Conservation (phyloP, 345 rosid genomes). For the Gossypium arboreum region DNA sequence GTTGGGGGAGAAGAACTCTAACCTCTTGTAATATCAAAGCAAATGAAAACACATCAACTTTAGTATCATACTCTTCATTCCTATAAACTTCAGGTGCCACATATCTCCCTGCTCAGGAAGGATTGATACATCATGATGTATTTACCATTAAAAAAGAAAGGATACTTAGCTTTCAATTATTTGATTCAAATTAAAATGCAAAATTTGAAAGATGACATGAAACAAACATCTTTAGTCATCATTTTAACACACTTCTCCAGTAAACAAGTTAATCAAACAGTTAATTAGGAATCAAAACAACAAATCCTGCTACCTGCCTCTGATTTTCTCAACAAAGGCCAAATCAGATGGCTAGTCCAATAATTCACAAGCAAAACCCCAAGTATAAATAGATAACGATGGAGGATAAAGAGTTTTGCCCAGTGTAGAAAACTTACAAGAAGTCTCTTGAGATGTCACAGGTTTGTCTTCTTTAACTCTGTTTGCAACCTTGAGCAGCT, state of each 20-base stretch:
- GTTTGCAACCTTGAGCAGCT: constrained; percentile 52
- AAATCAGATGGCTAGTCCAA: constrained; percentile 1
- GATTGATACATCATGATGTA: constrained; percentile 5
- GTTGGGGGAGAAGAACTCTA: constrained; percentile 15
- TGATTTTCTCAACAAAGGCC: constrained; percentile 6
- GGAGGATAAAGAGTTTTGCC: background rate
- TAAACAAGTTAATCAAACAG: background rate
- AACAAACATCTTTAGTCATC: background rate
- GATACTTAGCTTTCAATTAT: constrained; percentile 1
- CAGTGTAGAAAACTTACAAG: constrained; percentile 43
- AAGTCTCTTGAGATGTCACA: constrained; percentile 47
- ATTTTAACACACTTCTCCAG: background rate
- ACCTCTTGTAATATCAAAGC: constrained; percentile 88
- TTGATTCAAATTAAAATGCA: background rate
- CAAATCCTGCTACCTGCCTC: background rate
- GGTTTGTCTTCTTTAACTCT: constrained; percentile 57
- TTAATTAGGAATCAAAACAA: constrained; percentile 3
- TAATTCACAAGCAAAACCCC: background rate
- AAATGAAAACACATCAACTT: constrained; percentile 79
- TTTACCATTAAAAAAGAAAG: constrained; percentile 6
- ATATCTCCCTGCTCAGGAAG: constrained; percentile 52
- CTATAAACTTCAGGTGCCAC: constrained; percentile 80
- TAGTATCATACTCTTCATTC: constrained; percentile 76
- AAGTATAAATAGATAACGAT: background rate
- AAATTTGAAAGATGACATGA: constrained; percentile 3